Base-by-base conservation (phyloP, 768 basidiomycete genomes). In the Leccinum broughii region DNA sequence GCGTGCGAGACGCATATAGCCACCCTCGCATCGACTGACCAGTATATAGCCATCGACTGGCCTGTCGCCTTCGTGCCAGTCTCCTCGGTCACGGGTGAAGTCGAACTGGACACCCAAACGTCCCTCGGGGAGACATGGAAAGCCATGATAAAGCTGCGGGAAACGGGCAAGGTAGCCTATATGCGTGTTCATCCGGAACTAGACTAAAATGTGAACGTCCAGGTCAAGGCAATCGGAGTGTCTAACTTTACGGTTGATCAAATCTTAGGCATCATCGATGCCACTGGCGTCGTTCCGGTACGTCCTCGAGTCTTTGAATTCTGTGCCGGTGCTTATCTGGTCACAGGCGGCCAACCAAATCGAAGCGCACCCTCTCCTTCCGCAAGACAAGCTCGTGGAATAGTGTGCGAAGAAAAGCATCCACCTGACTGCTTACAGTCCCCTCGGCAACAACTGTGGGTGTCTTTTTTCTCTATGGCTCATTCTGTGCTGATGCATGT, bases 121-220 rank as follows among this genome's bases (percentile, higher is more conserved):
- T 80, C 81, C 13, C 76, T 93, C n/a, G 84, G 84, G 32, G 90
- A 92, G 15, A 93, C 92, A 37, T 93, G 92, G 91, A 88, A 85
- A 66, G 90, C 89, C 14, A 81, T 94, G 84, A 80, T 90, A 63
- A 79, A 78, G 44, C 82, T 94, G 11, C 83, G 81, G 14, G 83
- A 86, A 69, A 83, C 84, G 0, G 79, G 80, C 61, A 93, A 93
- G 81, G 89, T 85, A 58, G 37, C 26, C 56, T 65, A n/a, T 60
- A 59, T 63, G 58, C 52, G 34, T 37, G 1, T 1, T 10, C 44
- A 3, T 35, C 17, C 56, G 22, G 26, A 11, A 17, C 15, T 3
- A 22, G 17, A 22, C 51, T 58, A 50, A 44, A 44, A 60, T 32
- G 57, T 59, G 30, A 48, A 14, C 49, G 17, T 44, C 7, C 60